A percentile compares a stretch with the other conserved stretches of the same genome.
These are phyloP conservation scores for Globisporangium mamillatum DNA, from an alignment of 352 stramenopile genomes.

Conservation along the genomic window DNA sequence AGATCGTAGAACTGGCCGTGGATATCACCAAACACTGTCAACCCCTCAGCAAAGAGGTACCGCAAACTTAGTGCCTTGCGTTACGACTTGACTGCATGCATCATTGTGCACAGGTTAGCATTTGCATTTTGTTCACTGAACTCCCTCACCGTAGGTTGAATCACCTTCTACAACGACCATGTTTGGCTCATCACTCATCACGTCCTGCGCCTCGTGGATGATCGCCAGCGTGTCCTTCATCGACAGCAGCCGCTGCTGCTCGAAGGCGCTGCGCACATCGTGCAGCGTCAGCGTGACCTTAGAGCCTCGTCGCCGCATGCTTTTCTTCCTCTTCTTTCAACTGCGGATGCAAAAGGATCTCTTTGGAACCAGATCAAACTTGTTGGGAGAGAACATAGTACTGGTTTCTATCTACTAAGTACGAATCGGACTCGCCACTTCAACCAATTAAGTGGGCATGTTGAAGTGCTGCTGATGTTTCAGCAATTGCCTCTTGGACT, in stretches of 20 bases:
- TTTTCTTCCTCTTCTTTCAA: background rate
- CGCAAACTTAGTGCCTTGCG: background rate
- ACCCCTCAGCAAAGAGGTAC: background rate
- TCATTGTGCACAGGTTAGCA: conserved; percentile 14
- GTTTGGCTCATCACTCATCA: conserved; percentile 61
- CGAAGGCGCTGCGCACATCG: conserved; percentile 47
- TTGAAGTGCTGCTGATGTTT: background rate
- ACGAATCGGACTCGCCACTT: background rate
- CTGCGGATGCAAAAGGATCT: background rate
- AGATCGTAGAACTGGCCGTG: conserved; percentile 84
- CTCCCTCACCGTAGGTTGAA: conserved; percentile 28
- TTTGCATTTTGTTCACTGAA: background rate
- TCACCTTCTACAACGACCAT: conserved; percentile 41
- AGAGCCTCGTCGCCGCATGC: conserved; percentile 34
- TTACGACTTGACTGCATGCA: background rate
- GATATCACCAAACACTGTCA: conserved; percentile 74
- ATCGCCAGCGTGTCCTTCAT: conserved; percentile 55
- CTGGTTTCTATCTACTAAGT: background rate
- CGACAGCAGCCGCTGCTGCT: conserved; percentile 52
- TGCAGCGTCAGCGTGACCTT: conserved; percentile 37
- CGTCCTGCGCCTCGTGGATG: conserved; percentile 65
- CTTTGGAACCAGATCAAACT: background rate
- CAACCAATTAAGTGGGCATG: background rate
- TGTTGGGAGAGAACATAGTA: background rate
- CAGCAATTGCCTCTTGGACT: background rate